phyloP scores from a whole-genome alignment of 106 monocot genomes.

The Ottelia alismoides region DNA sequence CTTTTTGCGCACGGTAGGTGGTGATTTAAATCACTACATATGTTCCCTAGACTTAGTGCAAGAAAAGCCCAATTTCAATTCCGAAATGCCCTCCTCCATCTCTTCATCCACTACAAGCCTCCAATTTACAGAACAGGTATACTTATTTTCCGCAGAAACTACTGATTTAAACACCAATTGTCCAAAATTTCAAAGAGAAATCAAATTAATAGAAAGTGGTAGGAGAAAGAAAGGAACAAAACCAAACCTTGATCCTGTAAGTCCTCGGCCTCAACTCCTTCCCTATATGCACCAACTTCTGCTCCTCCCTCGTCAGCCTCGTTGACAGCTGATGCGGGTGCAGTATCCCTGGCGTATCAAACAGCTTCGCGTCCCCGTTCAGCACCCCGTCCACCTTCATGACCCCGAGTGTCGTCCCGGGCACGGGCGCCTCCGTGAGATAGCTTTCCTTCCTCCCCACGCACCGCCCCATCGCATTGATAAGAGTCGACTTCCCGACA shows the following conservation, averaged over 20 bases:
- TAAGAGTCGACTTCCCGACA: constrained; percentile 93
- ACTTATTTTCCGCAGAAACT: no score
- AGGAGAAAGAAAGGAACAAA: no score
- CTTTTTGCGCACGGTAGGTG: no score
- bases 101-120: no score
- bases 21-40: no score
- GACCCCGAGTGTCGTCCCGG: constrained; percentile 84
- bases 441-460: constrained; percentile 23
- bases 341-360: constrained; percentile 86
- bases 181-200: no score
- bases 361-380: constrained; percentile 59
- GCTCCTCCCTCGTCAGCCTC: constrained; percentile 78
- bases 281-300: constrained; percentile 60
- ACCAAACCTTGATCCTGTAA: constrained; percentile 85
- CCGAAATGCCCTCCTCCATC: no score
- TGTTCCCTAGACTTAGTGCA: no score
- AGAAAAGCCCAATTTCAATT: no score
- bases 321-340: constrained; percentile 74
- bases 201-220: no score
- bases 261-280: constrained; percentile 81
- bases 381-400: constrained; percentile 78
- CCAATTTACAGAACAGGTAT: no score
- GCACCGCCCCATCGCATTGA: constrained; percentile 83
- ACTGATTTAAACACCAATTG: no score
- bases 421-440: constrained; percentile 91